Base-by-base conservation (phyloP, 176 grass and related monocot genomes). In the Typha latifolia region DNA sequence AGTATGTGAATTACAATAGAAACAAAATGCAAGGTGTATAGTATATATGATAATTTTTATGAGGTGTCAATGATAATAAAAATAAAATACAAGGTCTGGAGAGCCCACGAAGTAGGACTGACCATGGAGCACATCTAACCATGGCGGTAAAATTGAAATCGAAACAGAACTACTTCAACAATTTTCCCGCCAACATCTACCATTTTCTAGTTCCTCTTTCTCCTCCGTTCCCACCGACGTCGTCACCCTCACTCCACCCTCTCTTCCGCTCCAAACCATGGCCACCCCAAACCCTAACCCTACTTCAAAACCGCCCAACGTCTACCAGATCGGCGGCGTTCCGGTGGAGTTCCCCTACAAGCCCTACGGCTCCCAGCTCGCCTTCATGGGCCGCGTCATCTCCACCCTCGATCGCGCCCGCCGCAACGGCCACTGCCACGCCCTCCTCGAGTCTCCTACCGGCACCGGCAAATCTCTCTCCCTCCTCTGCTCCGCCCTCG, bases 341-440 rank as follows among this genome's bases (percentile, higher is more conserved):
- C 78, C 85, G 15, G 92, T 96, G 37, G 88, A 96, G 78, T 96
- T 96, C 71, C 92, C 92, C 20, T 96, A 91, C 74, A 78, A 77
- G 67, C 92, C 92, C 16, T 96, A 96, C 69, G 92, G 92, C 2
- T 79, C 85, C 69, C 92, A 96, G 92, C 81, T 96, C 23, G 92
- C 92, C 22, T 96, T 96, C 92, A 96, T 96, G 88, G 88, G 88
- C 0, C 84, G 92, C 52, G 85, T 96, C 85, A 89, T 96, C 69
- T 57, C 75, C 69, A 89, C 88, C 55, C 85, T 96, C 47, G 85
- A 89, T 62, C 80, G 82, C 47, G 92, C 88, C 24, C 77, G 85
- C 6, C 83, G 88, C 31, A 85, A 96, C 78, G 85, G 93, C 12
- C 80, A 72, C 66, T 89, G 85, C 53, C 88, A 91, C 72, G 88